These are phyloP conservation scores for Paramecium bursaria DNA, from an alignment of 73 alveolate species.

Conservation along the genomic window DNA sequence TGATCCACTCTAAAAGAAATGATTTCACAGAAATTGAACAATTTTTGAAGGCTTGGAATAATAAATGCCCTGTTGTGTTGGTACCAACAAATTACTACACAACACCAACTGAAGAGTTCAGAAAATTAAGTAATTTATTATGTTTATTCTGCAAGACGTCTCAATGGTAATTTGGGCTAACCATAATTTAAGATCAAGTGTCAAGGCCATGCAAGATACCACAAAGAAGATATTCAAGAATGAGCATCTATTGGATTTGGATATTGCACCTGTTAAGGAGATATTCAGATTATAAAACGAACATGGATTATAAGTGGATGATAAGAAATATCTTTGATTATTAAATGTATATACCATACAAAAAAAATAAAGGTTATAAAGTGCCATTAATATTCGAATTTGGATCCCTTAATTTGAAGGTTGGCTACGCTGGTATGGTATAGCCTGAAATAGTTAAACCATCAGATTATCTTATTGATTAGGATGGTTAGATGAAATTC, in stretches of 20 bases:
- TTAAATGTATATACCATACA: constrained; percentile 50
- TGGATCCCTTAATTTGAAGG: constrained; percentile 36
- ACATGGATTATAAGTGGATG: constrained; percentile 76
- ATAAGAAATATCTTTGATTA: constrained; percentile 73
- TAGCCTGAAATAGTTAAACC: constrained; percentile 32
- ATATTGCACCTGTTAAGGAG: constrained; percentile 74
- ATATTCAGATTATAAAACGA: constrained; percentile 78
- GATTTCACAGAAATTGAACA: constrained; percentile 85
- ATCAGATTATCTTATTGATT: constrained; percentile 49
- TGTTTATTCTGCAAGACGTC: constrained; percentile 69
- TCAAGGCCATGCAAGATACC: constrained; percentile 83
- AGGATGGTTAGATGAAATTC: constrained; percentile 49
- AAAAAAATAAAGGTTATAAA: constrained; percentile 47
- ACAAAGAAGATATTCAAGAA: constrained; percentile 68
- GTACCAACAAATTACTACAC: constrained; percentile 91
- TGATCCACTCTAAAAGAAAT: constrained; percentile 80
- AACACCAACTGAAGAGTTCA: constrained; percentile 81
- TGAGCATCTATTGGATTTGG: constrained; percentile 62
- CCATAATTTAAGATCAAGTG: constrained; percentile 83
- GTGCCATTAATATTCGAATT: constrained; percentile 47
- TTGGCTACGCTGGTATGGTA: constrained; percentile 52
- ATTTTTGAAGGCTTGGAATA: constrained; percentile 81
- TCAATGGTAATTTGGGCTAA: constrained; percentile 87
- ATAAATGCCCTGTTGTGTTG: constrained; percentile 82
- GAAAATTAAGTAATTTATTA: constrained; percentile 70